A percentile compares a stretch with the other conserved stretches of the same genome.
Conservation (phyloP, 2,329 filamentous ascomycete species). For the Leptographium procerum region DNA sequence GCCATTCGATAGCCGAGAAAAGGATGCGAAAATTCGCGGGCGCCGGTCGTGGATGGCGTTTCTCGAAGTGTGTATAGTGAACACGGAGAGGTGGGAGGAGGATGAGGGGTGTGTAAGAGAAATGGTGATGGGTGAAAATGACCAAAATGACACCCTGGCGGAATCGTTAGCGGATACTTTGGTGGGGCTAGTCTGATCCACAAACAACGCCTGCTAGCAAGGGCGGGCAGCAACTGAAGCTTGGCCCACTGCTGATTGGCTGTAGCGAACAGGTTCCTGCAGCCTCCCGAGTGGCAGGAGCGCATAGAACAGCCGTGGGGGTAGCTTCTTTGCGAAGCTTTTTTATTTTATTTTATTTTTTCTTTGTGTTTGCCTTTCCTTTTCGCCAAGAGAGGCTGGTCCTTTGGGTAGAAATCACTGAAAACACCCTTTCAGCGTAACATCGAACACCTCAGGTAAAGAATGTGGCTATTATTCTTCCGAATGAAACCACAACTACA, state of each 20-base stretch:
- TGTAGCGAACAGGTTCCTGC: background rate
- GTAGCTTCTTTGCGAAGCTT: background rate
- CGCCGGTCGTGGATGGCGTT: background rate
- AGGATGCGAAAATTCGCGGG: background rate
- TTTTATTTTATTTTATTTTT: background rate
- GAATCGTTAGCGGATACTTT: too few species aligned
- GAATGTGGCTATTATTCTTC: too few species aligned
- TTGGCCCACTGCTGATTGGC: background rate
- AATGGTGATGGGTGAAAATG: background rate
- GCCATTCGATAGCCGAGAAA: background rate
- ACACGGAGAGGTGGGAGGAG: background rate
- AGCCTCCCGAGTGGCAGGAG: background rate
- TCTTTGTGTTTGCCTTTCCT: too few species aligned
- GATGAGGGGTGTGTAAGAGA: background rate
- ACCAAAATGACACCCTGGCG: slow-evolving; percentile 1
- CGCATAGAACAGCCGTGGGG: background rate
- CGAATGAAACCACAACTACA: too few species aligned
- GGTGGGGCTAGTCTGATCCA: too few species aligned
- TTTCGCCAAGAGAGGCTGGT: too few species aligned
- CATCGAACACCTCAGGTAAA: too few species aligned
- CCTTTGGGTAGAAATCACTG: too few species aligned
- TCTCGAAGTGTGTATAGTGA: background rate
- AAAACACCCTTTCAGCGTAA: too few species aligned
- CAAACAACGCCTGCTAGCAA: too few species aligned
- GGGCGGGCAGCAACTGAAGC: background rate